A percentile compares a stretch with the other conserved stretches of the same genome.
These are phyloP conservation scores for Zoysia pacifica DNA, from an alignment of 176 grass and related monocot species.

Conservation along the genomic window DNA sequence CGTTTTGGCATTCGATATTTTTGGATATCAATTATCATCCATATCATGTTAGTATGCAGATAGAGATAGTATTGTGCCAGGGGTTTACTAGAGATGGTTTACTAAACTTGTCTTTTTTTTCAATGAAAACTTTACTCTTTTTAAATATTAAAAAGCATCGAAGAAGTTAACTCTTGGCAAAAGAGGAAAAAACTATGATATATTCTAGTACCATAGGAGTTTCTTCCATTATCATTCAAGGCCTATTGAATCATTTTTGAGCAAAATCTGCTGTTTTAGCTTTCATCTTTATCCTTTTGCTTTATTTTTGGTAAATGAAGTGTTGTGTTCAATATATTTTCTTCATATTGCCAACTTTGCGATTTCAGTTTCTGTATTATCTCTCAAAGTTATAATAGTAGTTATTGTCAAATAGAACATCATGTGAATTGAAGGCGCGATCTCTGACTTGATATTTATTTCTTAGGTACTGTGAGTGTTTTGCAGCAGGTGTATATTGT, in stretches of 20 bases:
- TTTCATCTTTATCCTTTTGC: constrained; percentile 20
- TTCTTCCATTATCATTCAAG: neutral
- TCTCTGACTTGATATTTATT: constrained; percentile 40
- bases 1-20: constrained; percentile 23
- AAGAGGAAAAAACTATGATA: neutral
- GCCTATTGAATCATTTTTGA: constrained; percentile 9
- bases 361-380: constrained; percentile 20
- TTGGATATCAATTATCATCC: constrained; percentile 1
- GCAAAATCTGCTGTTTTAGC: neutral
- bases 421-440: constrained; percentile 33
- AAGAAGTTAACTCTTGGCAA: neutral
- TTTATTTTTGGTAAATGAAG: neutral
- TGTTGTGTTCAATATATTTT: constrained; percentile 26
- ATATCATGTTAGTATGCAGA: constrained; percentile 15
- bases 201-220: constrained; percentile 26
- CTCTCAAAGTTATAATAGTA: neutral
- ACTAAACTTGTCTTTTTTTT: constrained; percentile 2
- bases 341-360: neutral
- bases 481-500: constrained; percentile 70
- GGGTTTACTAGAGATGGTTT: neutral
- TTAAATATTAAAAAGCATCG: constrained; percentile 2
- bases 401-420: constrained; percentile 35
- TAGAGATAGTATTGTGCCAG: neutral
- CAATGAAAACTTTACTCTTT: constrained; percentile 12
- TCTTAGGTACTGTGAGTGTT: constrained; percentile 80